Conservation (phyloP, 1,139 yeast genomes). For the Torulaspora globosa region DNA sequence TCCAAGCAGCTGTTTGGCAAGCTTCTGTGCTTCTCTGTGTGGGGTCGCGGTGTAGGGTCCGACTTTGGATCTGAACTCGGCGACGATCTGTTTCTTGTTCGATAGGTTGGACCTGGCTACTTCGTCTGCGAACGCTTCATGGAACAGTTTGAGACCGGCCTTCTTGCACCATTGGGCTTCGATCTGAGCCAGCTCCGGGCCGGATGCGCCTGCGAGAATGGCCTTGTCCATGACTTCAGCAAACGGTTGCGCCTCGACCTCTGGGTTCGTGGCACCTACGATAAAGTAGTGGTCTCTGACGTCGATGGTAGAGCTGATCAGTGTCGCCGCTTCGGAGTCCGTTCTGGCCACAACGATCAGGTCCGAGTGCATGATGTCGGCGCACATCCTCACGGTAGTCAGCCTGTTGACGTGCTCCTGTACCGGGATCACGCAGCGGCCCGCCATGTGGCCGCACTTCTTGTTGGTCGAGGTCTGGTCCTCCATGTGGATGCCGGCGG, state of each 20-base stretch:
- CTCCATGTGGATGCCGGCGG: constrained; percentile 97
- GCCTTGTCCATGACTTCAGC: constrained; percentile 79
- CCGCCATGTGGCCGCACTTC: constrained; percentile 97
- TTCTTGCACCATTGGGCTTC: constrained; percentile 80
- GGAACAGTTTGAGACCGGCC: constrained; percentile 85
- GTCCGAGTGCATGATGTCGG: constrained; percentile 87
- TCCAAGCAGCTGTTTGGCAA: constrained; percentile 76
- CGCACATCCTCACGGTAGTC: constrained; percentile 91
- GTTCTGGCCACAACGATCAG: constrained; percentile 90
- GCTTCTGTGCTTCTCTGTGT: constrained; percentile 70
- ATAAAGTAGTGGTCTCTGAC: constrained; percentile 91
- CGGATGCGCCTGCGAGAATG: constrained; percentile 67
- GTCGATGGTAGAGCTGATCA: constrained; percentile 89
- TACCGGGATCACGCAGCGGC: constrained; percentile 94
- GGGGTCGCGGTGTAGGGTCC: constrained; percentile 74
- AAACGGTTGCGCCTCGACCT: constrained; percentile 55
- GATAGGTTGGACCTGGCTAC: constrained; percentile 57
- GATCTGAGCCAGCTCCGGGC: constrained; percentile 63
- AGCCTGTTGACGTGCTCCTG: constrained; percentile 95
- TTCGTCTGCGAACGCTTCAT: constrained; percentile 86
- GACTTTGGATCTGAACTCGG: constrained; percentile 62
- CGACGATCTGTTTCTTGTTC: constrained; percentile 63
- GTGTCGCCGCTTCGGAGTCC: constrained; percentile 95
- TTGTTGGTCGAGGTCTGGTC: constrained; percentile 99
- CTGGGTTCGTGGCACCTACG: constrained; percentile 86